These are phyloP conservation scores for Lachancea sp. DNA, from an alignment of 805 yeast species.

Conservation along the genomic window DNA sequence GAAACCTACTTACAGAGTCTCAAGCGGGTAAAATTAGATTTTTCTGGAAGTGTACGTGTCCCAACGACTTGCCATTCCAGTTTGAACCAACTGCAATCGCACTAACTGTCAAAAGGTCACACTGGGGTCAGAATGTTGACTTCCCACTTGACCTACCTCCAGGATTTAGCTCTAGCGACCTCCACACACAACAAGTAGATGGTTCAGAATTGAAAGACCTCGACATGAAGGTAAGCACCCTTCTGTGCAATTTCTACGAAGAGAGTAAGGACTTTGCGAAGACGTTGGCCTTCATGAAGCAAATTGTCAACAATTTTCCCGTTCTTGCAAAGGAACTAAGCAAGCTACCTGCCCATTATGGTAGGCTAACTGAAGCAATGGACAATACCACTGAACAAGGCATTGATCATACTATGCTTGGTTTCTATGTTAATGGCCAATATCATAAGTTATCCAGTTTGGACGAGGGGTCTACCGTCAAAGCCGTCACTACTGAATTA, in stretches of 20 bases:
- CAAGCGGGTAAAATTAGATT: slow-evolving; percentile 59
- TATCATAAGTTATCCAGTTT: slow-evolving; percentile 22
- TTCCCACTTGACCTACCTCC: slow-evolving; percentile 30
- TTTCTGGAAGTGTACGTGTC: slow-evolving; percentile 62
- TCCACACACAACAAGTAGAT: slow-evolving; percentile 15
- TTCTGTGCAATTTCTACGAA: slow-evolving; percentile 39
- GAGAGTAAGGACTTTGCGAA: slow-evolving; percentile 32
- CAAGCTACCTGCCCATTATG: slow-evolving; percentile 4
- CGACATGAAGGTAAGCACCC: slow-evolving; percentile 63
- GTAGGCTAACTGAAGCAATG: slow-evolving; percentile 10
- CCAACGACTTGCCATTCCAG: slow-evolving; percentile 37
- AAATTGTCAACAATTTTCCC: slow-evolving; percentile 39
- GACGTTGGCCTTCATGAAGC: slow-evolving; percentile 30
- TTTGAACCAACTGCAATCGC: slow-evolving; percentile 32
- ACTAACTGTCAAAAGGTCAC: slow-evolving; percentile 26
- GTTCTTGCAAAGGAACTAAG: slow-evolving; percentile 20
- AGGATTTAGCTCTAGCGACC: slow-evolving; percentile 42
- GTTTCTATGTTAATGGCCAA: slow-evolving; percentile 31
- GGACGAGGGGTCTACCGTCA: slow-evolving; percentile 19
- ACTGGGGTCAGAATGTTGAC: slow-evolving; percentile 33
- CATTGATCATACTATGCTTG: slow-evolving; percentile 28
- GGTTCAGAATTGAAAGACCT: slow-evolving; percentile 33
- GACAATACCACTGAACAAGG: slow-evolving; percentile 22
- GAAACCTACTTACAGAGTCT: slow-evolving; percentile 54
- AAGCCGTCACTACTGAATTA: slow-evolving; percentile 21